phyloP scores from a whole-genome alignment of 441 rosid genomes.

The Corymbia calophylla region DNA sequence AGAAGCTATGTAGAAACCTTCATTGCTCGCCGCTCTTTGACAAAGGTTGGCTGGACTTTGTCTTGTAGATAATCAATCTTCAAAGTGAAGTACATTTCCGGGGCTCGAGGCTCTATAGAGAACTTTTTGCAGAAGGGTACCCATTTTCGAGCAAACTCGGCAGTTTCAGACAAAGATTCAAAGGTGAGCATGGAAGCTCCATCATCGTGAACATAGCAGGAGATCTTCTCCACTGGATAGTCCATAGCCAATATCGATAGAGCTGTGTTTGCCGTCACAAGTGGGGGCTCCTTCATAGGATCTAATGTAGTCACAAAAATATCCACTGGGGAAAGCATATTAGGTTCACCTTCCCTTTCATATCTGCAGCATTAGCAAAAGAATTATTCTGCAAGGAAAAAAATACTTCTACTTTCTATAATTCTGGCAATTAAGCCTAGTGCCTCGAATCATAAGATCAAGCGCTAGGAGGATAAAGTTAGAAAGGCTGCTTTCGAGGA shows the following conservation, averaged over 20 bases:
- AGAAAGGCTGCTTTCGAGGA: not conserved
- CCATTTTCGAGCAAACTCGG: constrained; percentile 76
- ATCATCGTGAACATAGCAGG: constrained; percentile 91
- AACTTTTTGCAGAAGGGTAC: constrained; percentile 71
- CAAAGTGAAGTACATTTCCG: constrained; percentile 67
- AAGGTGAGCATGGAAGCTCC: constrained; percentile 95
- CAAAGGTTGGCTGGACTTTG: constrained; percentile 90
- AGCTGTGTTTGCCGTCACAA: constrained; percentile 81
- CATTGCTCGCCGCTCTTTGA: constrained; percentile 92
- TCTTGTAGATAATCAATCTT: constrained; percentile 91
- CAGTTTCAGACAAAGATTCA: constrained; percentile 73
- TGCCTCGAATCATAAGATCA: not conserved
- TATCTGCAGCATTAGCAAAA: constrained; percentile 31
- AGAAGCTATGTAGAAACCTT: constrained; percentile 41
- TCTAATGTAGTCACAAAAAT: constrained; percentile 94
- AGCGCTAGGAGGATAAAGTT: not conserved
- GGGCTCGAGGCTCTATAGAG: constrained; percentile 60
- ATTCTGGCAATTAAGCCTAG: not conserved
- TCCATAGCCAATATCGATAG: constrained; percentile 90
- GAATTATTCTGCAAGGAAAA: not conserved
- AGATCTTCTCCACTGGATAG: constrained; percentile 83
- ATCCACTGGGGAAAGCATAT: constrained; percentile 72
- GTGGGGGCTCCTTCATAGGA: constrained; percentile 97
- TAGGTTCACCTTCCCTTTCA: constrained; percentile 86
- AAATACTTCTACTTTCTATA: not conserved